Conservation (phyloP, 306 rosid species). For the Cucumis melo region DNA sequence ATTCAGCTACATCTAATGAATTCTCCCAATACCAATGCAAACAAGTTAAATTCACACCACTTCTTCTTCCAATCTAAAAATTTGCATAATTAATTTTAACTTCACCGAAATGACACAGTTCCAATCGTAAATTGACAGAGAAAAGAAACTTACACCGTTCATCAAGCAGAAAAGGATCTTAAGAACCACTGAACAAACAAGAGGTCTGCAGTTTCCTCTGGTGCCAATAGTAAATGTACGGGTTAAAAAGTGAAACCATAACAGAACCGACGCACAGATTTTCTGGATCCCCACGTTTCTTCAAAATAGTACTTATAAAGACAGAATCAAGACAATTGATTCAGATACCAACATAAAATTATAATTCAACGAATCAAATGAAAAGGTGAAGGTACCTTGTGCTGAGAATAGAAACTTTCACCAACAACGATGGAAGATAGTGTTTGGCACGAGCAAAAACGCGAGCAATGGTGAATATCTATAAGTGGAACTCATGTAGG, state of each 20-base stretch:
- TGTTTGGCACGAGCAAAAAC: conserved; percentile 66
- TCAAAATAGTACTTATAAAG: conserved; percentile 54
- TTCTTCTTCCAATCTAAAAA: not conserved
- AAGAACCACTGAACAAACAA: conserved; percentile 76
- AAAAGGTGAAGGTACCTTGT: conserved; percentile 32
- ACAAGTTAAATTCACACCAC: not conserved
- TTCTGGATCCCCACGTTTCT: conserved; percentile 70
- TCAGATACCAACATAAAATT: not conserved
- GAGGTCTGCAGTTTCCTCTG: conserved; percentile 83
- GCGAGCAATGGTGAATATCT: conserved; percentile 85
- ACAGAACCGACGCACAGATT: conserved; percentile 40
- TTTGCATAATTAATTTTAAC: not conserved
- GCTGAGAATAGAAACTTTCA: conserved; percentile 84
- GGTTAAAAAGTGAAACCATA: conserved; percentile 73
- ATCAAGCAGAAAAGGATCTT: conserved; percentile 73
- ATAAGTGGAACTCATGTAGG: conserved; percentile 72
- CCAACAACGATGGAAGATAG: conserved; percentile 58
- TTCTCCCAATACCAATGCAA: not conserved
- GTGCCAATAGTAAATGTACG: conserved; percentile 87
- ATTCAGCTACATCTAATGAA: not conserved
- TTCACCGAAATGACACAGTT: not conserved
- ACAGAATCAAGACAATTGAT: not conserved
- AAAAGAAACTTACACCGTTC: conserved; percentile 58
- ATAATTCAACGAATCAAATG: not conserved
- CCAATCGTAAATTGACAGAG: not conserved